Base-by-base conservation (phyloP, 768 basidiomycete species). In the Naganishia friedmannii region DNA sequence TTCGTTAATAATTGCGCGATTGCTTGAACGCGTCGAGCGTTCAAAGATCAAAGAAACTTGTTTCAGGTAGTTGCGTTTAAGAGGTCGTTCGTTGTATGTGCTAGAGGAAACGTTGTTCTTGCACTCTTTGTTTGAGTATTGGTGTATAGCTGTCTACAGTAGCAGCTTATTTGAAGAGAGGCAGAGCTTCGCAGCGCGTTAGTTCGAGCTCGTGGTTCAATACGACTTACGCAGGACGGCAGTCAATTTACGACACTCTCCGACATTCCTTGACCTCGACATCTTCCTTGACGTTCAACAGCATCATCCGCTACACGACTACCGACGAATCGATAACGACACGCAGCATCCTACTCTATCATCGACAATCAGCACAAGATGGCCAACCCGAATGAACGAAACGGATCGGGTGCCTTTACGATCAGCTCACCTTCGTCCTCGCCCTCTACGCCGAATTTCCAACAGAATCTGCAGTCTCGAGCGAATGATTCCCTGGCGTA, bases 371-470 rank as follows among this genome's bases (percentile, higher is more conserved):
- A n/a, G 8, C 17, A 5, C 54, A 39, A 4, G 15, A 63, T 63
- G 60, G 21, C 21, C 26, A n/a, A 45, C 60, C 42, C 37, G 1
- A 26, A 10, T 13, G 23, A 13, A 45, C 7, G 7, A 12, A 45
- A 63, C 60, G 39, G 60, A 15, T 17, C 19, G 1, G 60, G 17
- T 3, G 39, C 21, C n/a, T 63, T 63, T 29, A 29, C 39, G 2
- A 63, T 63, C 60, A 63, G 60, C 42, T 63, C 60, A 34, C 60
- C 60, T 1, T 63, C 60, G 42, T 42, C 60, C 39, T 63, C 60
- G 60, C 60, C 60, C 12, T 42, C 60, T 4, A 19, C 60, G 28
- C 29, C 60, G 21, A 63, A 42, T 29, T 63, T 63, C 26, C 42
- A 63, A 13, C 60, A 63, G 39, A 7, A 42, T 12, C 39, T 26